phyloP scores from a whole-genome alignment of 2,329 filamentous ascomycete genomes.

The Fusarium brevicatenulatum region DNA sequence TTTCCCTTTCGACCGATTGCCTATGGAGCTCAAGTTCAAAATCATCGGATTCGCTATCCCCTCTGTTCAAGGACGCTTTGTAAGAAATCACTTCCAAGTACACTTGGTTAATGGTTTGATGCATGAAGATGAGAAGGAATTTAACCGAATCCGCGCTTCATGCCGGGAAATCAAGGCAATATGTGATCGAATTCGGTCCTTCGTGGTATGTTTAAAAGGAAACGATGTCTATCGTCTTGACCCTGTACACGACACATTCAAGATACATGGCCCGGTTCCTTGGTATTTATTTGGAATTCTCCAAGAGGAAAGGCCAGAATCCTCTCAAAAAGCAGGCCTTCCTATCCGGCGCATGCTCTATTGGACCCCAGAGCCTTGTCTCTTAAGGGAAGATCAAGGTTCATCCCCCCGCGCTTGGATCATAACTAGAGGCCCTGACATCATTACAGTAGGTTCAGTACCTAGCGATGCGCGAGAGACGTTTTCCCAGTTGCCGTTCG shows the following conservation, averaged over 20 bases:
- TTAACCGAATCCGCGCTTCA: rapidly evolving
- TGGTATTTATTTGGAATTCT: rapidly evolving
- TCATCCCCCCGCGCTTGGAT: neutral
- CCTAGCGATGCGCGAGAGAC: rapidly evolving
- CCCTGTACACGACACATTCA: neutral
- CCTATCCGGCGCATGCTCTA: neutral
- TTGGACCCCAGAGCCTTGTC: rapidly evolving
- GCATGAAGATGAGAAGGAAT: no score
- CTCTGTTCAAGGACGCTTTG: neutral
- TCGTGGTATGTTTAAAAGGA: rapidly evolving
- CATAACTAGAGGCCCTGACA: neutral
- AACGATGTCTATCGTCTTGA: neutral
- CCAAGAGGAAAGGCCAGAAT: rapidly evolving
- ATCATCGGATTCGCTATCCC: neutral
- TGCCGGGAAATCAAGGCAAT: neutral
- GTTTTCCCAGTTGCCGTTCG: rapidly evolving
- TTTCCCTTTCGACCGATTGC: neutral
- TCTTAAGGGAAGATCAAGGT: neutral
- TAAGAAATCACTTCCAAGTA: neutral
- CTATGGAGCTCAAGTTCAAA: neutral
- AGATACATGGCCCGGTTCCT: neutral
- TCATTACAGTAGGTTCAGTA: neutral
- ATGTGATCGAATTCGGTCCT: neutral
- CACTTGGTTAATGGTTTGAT: neutral
- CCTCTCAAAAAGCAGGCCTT: neutral